phyloP scores from a whole-genome alignment of 83 land plant genomes.

The Picea abies region DNA sequence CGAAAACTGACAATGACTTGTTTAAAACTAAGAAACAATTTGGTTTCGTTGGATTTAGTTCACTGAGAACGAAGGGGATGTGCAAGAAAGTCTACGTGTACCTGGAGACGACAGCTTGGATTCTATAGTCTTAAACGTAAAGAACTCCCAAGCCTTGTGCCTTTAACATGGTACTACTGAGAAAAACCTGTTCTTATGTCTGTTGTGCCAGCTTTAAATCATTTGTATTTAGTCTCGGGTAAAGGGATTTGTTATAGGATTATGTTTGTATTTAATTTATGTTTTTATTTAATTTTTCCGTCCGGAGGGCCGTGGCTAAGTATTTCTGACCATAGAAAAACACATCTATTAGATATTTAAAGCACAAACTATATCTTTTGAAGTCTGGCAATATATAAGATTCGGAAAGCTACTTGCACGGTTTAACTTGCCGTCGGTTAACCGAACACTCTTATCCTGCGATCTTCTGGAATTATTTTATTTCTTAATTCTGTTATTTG shows the following conservation, averaged over 20 bases:
- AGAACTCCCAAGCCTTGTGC: not conserved
- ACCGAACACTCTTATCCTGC: not conserved
- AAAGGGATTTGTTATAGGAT: not conserved
- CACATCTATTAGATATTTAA: not conserved
- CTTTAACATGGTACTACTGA: not conserved
- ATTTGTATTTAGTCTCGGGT: not conserved
- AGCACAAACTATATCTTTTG: not conserved
- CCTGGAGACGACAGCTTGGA: not conserved
- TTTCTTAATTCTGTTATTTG: not conserved
- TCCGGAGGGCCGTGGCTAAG: not conserved
- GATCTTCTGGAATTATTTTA: not conserved
- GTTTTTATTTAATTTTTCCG: not conserved
- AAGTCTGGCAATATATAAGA: not conserved
- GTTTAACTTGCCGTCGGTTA: constrained; percentile 1
- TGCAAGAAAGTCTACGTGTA: not conserved
- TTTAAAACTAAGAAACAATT: not conserved
- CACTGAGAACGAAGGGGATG: not conserved
- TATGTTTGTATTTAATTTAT: not conserved
- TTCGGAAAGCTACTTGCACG: constrained; percentile 10
- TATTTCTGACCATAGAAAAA: too few species aligned
- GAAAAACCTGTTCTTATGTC: not conserved
- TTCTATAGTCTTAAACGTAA: not conserved
- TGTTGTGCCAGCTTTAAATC: not conserved
- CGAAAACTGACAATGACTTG: not conserved
- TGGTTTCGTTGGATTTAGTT: not conserved